Evolutionary conservation across 2,329 filamentous ascomycete species (phyloP).

Genomic region (Botrytis porri): DNA sequence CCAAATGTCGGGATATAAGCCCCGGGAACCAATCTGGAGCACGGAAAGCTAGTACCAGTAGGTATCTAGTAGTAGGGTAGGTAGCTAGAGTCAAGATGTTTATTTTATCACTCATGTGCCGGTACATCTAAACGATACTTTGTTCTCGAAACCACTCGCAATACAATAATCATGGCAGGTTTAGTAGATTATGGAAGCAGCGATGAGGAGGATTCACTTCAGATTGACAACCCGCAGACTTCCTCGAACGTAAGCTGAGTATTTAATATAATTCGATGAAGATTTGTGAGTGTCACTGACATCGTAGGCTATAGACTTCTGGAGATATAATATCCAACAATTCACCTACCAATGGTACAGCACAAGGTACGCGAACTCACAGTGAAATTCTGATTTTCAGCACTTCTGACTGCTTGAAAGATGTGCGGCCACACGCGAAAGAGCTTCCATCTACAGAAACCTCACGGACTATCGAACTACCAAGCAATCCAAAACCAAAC

Average conservation of each 20-base stretch:
- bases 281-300: conserved; percentile 26
- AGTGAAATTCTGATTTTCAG: not conserved
- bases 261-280: not conserved
- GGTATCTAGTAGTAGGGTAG: too few relatives aligned
- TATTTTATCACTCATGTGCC: not conserved
- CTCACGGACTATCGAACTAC: not conserved
- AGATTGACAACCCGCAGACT: conserved; percentile 22
- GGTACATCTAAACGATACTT: not conserved
- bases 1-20: conserved; percentile 11
- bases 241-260: conserved; percentile 27
- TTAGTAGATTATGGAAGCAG: conserved; percentile 43
- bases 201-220: conserved; percentile 39
- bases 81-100: not conserved
- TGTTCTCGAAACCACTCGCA: not conserved
- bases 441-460: not conserved
- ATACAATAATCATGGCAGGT: conserved; percentile 32
- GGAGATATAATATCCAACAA: conserved; percentile 22
- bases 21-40: not conserved
- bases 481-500: conserved; percentile 19
- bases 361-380: conserved; percentile 25
- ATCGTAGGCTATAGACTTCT: conserved; percentile 25
- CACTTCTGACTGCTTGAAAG: conserved; percentile 25
- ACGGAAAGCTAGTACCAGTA: not conserved
- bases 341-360: conserved; percentile 25
- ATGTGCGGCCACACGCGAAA: conserved; percentile 22